phyloP scores from a whole-genome alignment of 2,329 filamentous ascomycete genomes.

The Colletotrichum nymphaeae region DNA sequence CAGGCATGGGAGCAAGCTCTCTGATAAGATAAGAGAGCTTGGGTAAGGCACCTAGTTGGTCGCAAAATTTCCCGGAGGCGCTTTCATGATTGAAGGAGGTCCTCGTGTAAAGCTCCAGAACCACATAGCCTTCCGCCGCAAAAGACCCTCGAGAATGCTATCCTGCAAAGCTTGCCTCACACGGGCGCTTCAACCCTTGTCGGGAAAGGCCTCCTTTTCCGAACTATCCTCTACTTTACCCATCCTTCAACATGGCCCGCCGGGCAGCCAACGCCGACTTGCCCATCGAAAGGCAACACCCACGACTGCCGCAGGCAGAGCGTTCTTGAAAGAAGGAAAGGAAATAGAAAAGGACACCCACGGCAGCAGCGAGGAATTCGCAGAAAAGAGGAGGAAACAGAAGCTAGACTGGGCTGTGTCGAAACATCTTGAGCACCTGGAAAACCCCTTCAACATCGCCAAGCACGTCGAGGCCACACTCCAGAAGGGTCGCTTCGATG shows the following conservation, averaged over 20 bases:
- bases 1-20: background rate
- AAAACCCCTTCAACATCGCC: conserved; percentile 80
- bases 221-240: background rate
- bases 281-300: background rate
- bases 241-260: background rate
- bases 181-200: background rate
- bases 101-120: background rate
- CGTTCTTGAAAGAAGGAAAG: background rate
- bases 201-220: background rate
- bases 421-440: conserved; percentile 70
- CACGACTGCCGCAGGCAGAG: background rate
- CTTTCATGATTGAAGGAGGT: background rate
- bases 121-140: background rate
- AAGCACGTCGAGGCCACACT: conserved; percentile 74
- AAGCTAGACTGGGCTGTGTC: conserved; percentile 53
- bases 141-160: background rate
- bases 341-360: background rate
- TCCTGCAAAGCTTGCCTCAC: conserved; percentile 13
- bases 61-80: conserved; percentile 10
- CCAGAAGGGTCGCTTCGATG: conserved; percentile 67
- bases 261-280: background rate
- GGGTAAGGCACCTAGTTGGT: background rate
- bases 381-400: conserved; percentile 39
- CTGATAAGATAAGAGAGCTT: conserved; percentile 18
- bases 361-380: background rate